Evolutionary conservation across 2,329 filamentous ascomycete species (phyloP), one percentile per base, ranked within the genome.

Genomic region (Pestalotiopsis sp.): DNA sequence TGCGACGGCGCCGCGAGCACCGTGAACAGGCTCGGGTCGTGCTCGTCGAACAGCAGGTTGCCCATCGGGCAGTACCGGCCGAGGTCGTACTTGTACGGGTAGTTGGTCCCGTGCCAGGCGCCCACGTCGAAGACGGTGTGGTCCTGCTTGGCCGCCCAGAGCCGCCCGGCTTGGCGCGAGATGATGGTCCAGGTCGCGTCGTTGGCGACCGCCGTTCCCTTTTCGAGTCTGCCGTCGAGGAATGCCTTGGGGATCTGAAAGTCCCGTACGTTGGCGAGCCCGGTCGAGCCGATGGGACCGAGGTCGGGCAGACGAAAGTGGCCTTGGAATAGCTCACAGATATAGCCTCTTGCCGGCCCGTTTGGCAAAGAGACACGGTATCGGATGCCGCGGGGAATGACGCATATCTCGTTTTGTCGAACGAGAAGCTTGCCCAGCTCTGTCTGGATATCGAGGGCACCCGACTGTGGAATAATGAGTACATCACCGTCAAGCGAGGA

Each of bases 401-500:
- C 90, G 71, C 86, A 89, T 60, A 95, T 93, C 79, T 95, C 93
- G 78, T 92, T 91, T 1, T 92, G 92, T 66, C 92, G 87, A n/a
- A 95, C 89, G 58, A 93, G 86, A 5, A 95, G 82, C 75, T 86
- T 88, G 60, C 93, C 93, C 62, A 95, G 84, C 79, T 95, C 93
- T 1, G 93, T 95, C 74, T 91, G 88, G 70, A 95, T 91, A 75
- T 95, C 92, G 52, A 95, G 81, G 14, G 86, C 85, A 2, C 93
- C 93, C 71, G 92, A 88, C 77, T 95, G 93, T 1, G 91, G 86
- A 14, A 95, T 91, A 70, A 95, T 90, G 67, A 95, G 80, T 74
- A 93, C 87, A 77, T 95, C 93, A 13, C 93, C 93, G 76, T 95
- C 93, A 0, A 93, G 91, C 3, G 92, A 95, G 84, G 95, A 97